Percentiles rank a stretch among this genome's conserved stretches.
Evolutionary conservation across 2,329 filamentous ascomycete genomes (phyloP).

Genomic region (Aplosporella prunicola): DNA sequence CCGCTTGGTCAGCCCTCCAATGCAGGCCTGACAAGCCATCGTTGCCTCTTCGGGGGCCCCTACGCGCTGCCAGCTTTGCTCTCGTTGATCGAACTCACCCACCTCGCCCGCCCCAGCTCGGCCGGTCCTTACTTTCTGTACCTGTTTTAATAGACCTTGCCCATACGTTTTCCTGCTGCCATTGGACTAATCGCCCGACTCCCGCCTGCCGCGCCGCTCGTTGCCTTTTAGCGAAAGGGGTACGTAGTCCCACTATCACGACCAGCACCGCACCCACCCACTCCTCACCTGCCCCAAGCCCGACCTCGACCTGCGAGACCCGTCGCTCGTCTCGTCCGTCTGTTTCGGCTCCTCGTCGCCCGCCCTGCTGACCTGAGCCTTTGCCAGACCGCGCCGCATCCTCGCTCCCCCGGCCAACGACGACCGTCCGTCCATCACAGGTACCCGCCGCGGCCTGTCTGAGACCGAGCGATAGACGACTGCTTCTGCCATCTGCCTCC

Average conservation of each 20-base stretch:
- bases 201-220: constrained; percentile 13
- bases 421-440: constrained; percentile 14
- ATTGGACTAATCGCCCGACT: constrained; percentile 21
- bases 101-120: constrained; percentile 12
- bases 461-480: constrained; percentile 10
- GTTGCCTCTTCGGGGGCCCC: constrained; percentile 9
- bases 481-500: constrained; percentile 4
- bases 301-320: constrained; percentile 14
- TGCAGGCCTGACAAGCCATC: constrained; percentile 12
- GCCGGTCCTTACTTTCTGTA: constrained; percentile 23
- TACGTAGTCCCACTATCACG: constrained; percentile 20
- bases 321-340: constrained; percentile 2
- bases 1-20: constrained; percentile 4
- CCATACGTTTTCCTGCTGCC: constrained; percentile 17
- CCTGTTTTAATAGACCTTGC: constrained; percentile 28
- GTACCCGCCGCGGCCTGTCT: constrained; percentile 14
- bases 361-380: constrained; percentile 5
- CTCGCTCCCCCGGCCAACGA: constrained; percentile 14
- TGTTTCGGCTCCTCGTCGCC: constrained; percentile 9
- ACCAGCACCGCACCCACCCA: constrained; percentile 15
- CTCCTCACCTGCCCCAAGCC: constrained; percentile 12
- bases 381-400: constrained; percentile 6
- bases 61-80: constrained; percentile 9
- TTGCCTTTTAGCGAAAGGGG: constrained; percentile 17
- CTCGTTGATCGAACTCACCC: constrained; percentile 7